A percentile compares a stretch with the other conserved stretches of the same genome.
Conservation (phyloP, 805 yeast genomes). For the Torulaspora maleeae region DNA sequence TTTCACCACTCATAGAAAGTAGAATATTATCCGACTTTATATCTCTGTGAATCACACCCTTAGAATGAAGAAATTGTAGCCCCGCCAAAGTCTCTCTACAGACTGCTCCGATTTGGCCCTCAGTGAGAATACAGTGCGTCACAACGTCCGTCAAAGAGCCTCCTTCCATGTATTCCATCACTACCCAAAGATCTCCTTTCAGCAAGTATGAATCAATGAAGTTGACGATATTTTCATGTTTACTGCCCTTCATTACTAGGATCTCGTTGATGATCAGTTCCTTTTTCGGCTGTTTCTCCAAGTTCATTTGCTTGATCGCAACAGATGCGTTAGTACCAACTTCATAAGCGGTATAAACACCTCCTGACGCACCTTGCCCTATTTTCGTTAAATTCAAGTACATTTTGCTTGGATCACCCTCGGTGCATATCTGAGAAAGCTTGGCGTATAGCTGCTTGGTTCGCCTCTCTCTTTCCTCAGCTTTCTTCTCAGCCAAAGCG, state of each 20-base stretch:
- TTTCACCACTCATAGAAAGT: constrained; percentile 76
- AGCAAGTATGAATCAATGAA: constrained; percentile 80
- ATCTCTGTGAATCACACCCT: constrained; percentile 93
- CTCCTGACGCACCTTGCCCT: constrained; percentile 99
- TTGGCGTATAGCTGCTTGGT: constrained; percentile 69
- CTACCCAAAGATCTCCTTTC: constrained; percentile 86
- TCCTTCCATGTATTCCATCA: constrained; percentile 99
- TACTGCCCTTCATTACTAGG: constrained; percentile 88
- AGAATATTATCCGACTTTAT: constrained; percentile 92
- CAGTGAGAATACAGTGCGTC: constrained; percentile 81
- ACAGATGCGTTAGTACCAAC: constrained; percentile 53
- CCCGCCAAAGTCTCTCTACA: constrained; percentile 89
- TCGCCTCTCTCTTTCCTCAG: constrained; percentile 71
- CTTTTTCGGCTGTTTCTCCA: constrained; percentile 92
- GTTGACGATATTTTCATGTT: constrained; percentile 89
- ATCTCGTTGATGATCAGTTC: constrained; percentile 93
- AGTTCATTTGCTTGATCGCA: constrained; percentile 94
- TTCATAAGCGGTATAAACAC: constrained; percentile 85
- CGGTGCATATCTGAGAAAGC: constrained; percentile 70
- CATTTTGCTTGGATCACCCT: constrained; percentile 72
- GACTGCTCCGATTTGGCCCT: constrained; percentile 92
- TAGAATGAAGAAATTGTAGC: constrained; percentile 77
- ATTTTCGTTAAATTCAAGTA: constrained; percentile 72
- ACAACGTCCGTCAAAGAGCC: constrained; percentile 95
- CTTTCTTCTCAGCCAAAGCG: constrained; percentile 57